Percentiles rank a stretch among this genome's conserved stretches.
These are phyloP conservation scores for Rhynchospora tenuis DNA, from an alignment of 176 grass and related monocot species.

Conservation along the genomic window DNA sequence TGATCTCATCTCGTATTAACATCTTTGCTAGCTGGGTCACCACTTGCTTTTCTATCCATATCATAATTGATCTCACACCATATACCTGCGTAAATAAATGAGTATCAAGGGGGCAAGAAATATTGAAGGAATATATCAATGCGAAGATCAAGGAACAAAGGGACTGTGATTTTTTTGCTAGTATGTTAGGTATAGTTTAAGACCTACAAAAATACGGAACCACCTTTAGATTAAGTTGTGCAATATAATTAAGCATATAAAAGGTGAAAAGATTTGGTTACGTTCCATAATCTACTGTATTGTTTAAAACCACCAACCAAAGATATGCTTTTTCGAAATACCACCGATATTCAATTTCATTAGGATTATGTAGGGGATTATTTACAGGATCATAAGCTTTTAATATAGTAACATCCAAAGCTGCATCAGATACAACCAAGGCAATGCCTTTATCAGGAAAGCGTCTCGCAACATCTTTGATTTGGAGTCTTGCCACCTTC, in stretches of 20 bases:
- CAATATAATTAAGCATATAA: background rate
- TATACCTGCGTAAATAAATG: conserved; percentile 34
- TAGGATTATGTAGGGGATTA: background rate
- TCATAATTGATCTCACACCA: conserved; percentile 61
- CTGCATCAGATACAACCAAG: conserved; percentile 76
- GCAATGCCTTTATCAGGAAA: conserved; percentile 70
- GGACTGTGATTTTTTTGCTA: background rate
- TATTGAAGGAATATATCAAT: background rate
- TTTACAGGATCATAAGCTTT: conserved; percentile 78
- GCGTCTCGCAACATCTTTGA: conserved; percentile 90
- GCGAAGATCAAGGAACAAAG: background rate
- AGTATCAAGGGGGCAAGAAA: background rate
- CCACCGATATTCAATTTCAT: background rate
- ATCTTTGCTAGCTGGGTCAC: conserved; percentile 79
- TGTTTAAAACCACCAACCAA: no score
- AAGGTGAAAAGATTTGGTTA: background rate
- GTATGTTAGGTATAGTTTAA: background rate
- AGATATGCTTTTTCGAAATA: background rate
- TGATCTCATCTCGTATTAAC: conserved; percentile 78
- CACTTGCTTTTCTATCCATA: conserved; percentile 82
- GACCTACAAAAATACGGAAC: background rate
- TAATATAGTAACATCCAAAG: conserved; percentile 62
- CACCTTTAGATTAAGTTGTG: background rate
- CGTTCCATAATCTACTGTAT: no score
- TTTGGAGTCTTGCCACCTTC: conserved; percentile 81